Evolutionary conservation across 306 rosid species (phyloP).

Genomic region (Vicia sativa): DNA sequence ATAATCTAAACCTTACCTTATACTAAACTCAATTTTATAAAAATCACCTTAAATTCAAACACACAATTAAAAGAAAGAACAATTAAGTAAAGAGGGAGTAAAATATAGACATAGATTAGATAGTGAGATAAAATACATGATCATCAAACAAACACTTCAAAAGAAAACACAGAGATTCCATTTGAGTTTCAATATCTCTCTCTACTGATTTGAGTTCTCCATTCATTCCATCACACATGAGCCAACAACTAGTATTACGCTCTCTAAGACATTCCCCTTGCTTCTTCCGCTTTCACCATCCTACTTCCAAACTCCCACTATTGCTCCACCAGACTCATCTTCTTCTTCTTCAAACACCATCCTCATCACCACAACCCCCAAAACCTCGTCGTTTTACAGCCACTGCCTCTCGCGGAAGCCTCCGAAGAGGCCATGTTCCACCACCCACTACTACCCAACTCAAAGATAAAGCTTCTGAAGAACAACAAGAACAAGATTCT

Average conservation of each 20-base stretch:
- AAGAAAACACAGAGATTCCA: no score
- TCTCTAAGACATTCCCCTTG: conserved; percentile 65
- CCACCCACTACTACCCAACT: conserved; percentile 10
- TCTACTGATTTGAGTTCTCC: conserved; percentile 1
- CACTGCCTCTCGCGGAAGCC: conserved; percentile 46
- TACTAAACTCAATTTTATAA: no score
- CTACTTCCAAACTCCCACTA: background rate
- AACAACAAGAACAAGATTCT: conserved; percentile 16
- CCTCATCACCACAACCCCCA: conserved; percentile 32
- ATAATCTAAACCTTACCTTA: no score
- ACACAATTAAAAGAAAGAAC: no score
- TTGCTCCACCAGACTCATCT: background rate
- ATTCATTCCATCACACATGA: conserved; percentile 10
- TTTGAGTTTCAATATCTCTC: conserved; percentile 4
- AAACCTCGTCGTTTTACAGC: conserved; percentile 36
- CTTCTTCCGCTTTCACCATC: conserved; percentile 34
- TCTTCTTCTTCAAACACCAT: conserved; percentile 33
- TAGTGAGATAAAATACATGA: no score
- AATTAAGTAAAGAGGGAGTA: no score
- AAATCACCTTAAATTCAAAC: no score
- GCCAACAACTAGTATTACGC: conserved; percentile 50
- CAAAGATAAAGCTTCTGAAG: background rate
- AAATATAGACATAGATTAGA: no score
- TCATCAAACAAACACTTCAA: no score
- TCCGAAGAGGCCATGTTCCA: conserved; percentile 46